Percentiles rank a stretch among this genome's conserved stretches.
phyloP scores from a whole-genome alignment of 106 monocot genomes.

The Cymbidium sinense region DNA sequence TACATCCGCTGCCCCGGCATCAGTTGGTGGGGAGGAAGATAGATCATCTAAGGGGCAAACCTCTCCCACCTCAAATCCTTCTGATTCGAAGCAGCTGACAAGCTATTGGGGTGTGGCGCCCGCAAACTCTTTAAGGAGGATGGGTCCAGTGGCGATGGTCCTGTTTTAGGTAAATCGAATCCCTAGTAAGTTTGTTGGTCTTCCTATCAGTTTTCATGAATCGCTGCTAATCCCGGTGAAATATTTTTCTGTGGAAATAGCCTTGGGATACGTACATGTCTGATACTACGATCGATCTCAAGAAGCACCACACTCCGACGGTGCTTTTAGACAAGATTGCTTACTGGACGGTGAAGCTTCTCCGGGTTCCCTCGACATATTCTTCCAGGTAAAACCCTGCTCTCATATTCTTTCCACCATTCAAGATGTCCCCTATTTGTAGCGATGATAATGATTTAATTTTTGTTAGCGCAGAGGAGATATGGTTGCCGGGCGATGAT shows the following conservation, averaged over 20 bases:
- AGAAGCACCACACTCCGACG: conserved; percentile 48
- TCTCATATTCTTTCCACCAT: no score
- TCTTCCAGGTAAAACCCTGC: conserved; percentile 40
- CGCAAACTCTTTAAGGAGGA: conserved; percentile 36
- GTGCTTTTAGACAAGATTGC: conserved; percentile 40
- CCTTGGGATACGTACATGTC: conserved; percentile 55
- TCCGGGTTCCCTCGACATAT: conserved; percentile 49
- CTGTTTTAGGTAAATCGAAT: conserved; percentile 40
- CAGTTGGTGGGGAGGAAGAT: neutral
- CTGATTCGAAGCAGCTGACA: conserved; percentile 17
- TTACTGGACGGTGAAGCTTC: conserved; percentile 41
- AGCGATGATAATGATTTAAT: neutral
- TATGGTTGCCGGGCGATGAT: conserved; percentile 26
- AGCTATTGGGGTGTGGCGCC: conserved; percentile 59
- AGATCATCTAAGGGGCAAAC: neutral
- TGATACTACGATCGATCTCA: conserved; percentile 44
- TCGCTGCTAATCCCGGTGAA: neutral
- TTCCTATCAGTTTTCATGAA: neutral
- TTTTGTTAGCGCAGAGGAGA: conserved; percentile 4
- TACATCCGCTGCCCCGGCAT: neutral
- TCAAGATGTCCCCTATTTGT: no score
- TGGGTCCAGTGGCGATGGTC: conserved; percentile 51
- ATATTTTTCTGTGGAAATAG: conserved; percentile 16
- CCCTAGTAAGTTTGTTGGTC: neutral
- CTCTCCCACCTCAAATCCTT: no score